Base-by-base conservation (phyloP, 106 monocot species). In the Acanthochlamys bracteata region DNA sequence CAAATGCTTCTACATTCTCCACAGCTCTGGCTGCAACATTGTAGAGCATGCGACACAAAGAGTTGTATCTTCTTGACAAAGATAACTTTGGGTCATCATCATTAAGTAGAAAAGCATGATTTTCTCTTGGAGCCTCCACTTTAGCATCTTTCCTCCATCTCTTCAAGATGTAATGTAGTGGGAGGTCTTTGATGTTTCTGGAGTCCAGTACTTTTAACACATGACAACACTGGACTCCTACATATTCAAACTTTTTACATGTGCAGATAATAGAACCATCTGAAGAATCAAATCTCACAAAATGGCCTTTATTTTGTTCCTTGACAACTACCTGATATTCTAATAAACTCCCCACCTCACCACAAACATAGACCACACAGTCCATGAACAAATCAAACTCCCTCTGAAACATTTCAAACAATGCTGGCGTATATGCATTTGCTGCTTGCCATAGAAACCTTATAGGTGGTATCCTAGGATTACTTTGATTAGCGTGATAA, bases 81-180 rank as follows among this genome's bases (percentile, higher is more conserved):
- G 77, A 64, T 33, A 79, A 72, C 23, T 60, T 73, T 24, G 67
- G 24, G 33, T 78, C 80, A 61, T 26, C 69, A 62, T 80, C 74
- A 25, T 63, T n/a, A n/a, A n/a, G 42, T 25, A 24, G 41, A 57
- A 72, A 68, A 21, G 63, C 70, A 54, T 69, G 57, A 80, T 71
- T 68, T 57, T 82, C 79, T 25, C 70, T 73, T 26, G 68, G 21
- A 41, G 51, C 69, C 20, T 60, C 70, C 43, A 45, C n/a, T 72
- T 83, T 88, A 20, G 77, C 88, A 72, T 88, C 83, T 57, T 88
- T 88, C 66, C 77, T 83, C 88, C 88, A 88, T 24, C 88, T 76
- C 52, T 77, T 80, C 39, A 80, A 69, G 41, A 88, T 66, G 71
- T 63, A 88, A 17, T 78, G 77, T 24, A 57, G 72, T 54, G 80